phyloP scores from a whole-genome alignment of 2,329 filamentous ascomycete species.

The Ampelomyces quisqualis region DNA sequence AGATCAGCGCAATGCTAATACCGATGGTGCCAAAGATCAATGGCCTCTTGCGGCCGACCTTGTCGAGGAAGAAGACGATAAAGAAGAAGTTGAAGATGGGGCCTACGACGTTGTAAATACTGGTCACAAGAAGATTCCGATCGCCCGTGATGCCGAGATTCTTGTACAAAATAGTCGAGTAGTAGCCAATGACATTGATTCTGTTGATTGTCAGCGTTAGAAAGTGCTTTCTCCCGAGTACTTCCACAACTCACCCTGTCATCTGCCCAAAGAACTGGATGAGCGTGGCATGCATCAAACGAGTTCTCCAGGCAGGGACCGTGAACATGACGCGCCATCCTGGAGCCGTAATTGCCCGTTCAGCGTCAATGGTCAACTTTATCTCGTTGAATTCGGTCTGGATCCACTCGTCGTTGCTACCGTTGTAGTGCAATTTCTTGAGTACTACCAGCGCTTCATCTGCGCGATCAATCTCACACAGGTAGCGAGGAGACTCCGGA shows the following conservation, averaged over 20 bases:
- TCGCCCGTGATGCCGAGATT: conserved; percentile 59
- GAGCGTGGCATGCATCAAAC: conserved; percentile 61
- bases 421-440: conserved; percentile 56
- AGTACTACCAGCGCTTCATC: conserved; percentile 55
- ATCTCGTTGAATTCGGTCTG: conserved; percentile 61
- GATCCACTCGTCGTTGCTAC: conserved; percentile 59
- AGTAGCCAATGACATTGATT: conserved; percentile 62
- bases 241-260: conserved; percentile 55
- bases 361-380: conserved; percentile 61
- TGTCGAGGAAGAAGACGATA: conserved; percentile 58
- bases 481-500: conserved; percentile 42
- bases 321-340: conserved; percentile 61
- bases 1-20: conserved; percentile 59
- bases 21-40: conserved; percentile 56
- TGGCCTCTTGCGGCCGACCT: conserved; percentile 53
- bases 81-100: conserved; percentile 61
- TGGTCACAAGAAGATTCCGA: conserved; percentile 56
- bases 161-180: conserved; percentile 60
- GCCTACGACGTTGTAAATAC: conserved; percentile 62
- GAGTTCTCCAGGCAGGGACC: conserved; percentile 60
- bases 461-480: conserved; percentile 52
- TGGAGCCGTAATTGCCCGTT: conserved; percentile 55
- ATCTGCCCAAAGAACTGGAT: conserved; percentile 68
- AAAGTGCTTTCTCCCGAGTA: no score
- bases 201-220: conserved; percentile 26